Percentiles rank a stretch among this genome's conserved stretches.
These are phyloP conservation scores for Dactylellina haptotyla DNA, from an alignment of 2,329 filamentous ascomycete genomes.

Conservation along the genomic window DNA sequence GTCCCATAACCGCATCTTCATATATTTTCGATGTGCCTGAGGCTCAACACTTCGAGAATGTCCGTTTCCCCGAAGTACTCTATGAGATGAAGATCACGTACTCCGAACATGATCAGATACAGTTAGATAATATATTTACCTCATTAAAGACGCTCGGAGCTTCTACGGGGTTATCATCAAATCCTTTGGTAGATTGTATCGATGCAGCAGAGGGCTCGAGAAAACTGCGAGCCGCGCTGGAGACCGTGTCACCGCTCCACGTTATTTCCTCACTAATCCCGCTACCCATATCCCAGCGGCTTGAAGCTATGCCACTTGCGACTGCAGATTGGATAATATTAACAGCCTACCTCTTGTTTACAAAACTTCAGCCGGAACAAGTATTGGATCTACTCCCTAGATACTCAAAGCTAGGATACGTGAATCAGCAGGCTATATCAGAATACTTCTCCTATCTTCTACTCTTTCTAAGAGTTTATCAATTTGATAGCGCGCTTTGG, in stretches of 20 bases:
- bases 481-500: slow-evolving; percentile 25
- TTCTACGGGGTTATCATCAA: not conserved
- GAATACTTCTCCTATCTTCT: slow-evolving; percentile 56
- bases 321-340: slow-evolving; percentile 37
- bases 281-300: not conserved
- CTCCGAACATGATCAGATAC: not conserved
- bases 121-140: slow-evolving; percentile 35
- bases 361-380: slow-evolving; percentile 51
- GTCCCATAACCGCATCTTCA: not conserved
- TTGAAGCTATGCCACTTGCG: not conserved
- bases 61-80: slow-evolving; percentile 10
- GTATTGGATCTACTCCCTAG: slow-evolving; percentile 36
- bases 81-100: slow-evolving; percentile 18
- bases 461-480: slow-evolving; percentile 54
- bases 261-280: slow-evolving; percentile 18
- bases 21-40: not conserved
- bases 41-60: slow-evolving; percentile 15
- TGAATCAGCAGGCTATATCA: slow-evolving; percentile 31
- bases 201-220: slow-evolving; percentile 21
- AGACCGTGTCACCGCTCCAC: not conserved
- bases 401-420: slow-evolving; percentile 22
- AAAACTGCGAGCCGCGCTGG: slow-evolving; percentile 13
- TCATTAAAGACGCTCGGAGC: slow-evolving; percentile 6
- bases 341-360: slow-evolving; percentile 56
- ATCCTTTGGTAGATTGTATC: slow-evolving; percentile 23